Percentiles rank a stretch among this genome's conserved stretches.
phyloP scores from a whole-genome alignment of 2,329 filamentous ascomycete species.

The Exophiala sp. region DNA sequence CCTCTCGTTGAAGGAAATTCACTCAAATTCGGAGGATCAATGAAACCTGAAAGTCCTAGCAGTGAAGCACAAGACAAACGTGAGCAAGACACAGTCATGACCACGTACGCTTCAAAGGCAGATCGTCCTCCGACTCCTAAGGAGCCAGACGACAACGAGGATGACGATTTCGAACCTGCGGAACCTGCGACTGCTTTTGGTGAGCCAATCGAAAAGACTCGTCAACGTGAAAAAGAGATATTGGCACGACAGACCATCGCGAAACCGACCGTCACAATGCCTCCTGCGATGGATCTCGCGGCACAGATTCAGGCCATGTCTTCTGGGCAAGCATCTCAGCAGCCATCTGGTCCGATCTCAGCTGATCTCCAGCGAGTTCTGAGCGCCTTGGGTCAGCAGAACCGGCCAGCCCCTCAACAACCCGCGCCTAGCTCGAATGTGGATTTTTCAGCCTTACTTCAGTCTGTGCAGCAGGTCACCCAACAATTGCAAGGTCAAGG shows the following conservation, averaged over 20 bases:
- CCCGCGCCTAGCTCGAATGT: conserved; percentile 16
- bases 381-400: conserved; percentile 37
- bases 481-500: conserved; percentile 30
- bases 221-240: conserved; percentile 42
- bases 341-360: conserved; percentile 20
- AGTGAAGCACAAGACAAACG: conserved; percentile 45
- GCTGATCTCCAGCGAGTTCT: conserved; percentile 30
- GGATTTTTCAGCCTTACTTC: conserved; percentile 15
- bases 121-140: conserved; percentile 48
- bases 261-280: conserved; percentile 29
- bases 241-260: conserved; percentile 28
- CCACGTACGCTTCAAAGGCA: conserved; percentile 43
- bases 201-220: conserved; percentile 38
- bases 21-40: conserved; percentile 41
- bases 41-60: conserved; percentile 40
- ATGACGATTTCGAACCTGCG: conserved; percentile 39
- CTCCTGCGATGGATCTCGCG: conserved; percentile 22
- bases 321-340: conserved; percentile 30
- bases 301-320: conserved; percentile 31
- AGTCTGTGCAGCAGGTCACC: conserved; percentile 29
- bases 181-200: conserved; percentile 39
- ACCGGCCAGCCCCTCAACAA: conserved; percentile 27
- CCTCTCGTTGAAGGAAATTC: conserved; percentile 33
- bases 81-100: conserved; percentile 48
- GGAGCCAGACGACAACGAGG: conserved; percentile 40